Evolutionary conservation across 1,139 yeast species (phyloP).

Genomic region (Torulaspora pretoriensis): DNA sequence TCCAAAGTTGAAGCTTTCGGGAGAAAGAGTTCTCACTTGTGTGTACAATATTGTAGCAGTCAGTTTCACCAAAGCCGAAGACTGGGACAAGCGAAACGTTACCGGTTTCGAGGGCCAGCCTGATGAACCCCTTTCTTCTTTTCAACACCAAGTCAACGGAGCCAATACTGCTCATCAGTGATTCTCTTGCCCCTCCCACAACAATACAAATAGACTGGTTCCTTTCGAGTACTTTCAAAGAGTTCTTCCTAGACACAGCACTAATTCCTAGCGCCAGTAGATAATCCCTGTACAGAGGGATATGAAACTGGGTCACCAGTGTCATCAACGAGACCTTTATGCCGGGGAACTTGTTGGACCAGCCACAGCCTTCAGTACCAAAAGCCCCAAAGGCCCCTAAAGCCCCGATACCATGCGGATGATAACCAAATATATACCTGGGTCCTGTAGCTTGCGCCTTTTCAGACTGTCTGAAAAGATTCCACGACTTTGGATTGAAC

Average conservation of each 20-base stretch:
- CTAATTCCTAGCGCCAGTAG: slow-evolving; percentile 76
- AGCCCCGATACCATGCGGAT: slow-evolving; percentile 95
- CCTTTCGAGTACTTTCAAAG: slow-evolving; percentile 61
- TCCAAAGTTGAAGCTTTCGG: slow-evolving; percentile 59
- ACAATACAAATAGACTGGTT: slow-evolving; percentile 81
- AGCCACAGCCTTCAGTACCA: slow-evolving; percentile 74
- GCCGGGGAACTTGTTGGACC: slow-evolving; percentile 73
- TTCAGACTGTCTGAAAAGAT: slow-evolving; percentile 2
- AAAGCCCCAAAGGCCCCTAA: slow-evolving; percentile 87
- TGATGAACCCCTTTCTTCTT: slow-evolving; percentile 83
- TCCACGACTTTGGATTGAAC: slow-evolving; percentile 7
- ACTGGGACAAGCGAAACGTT: slow-evolving; percentile 80
- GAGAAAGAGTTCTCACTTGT: slow-evolving; percentile 53
- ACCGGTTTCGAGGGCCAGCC: slow-evolving; percentile 75
- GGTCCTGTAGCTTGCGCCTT: slow-evolving; percentile 49
- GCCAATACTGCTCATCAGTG: slow-evolving; percentile 64
- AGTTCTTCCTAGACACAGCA: slow-evolving; percentile 75
- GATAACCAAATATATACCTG: slow-evolving; percentile 84
- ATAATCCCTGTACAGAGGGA: slow-evolving; percentile 91
- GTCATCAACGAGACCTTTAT: slow-evolving; percentile 75
- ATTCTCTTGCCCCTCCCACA: slow-evolving; percentile 94
- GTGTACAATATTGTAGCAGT: slow-evolving; percentile 59
- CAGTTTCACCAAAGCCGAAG: slow-evolving; percentile 90
- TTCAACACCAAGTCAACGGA: slow-evolving; percentile 61
- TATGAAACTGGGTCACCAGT: slow-evolving; percentile 71